Evolutionary conservation across 345 rosid species (phyloP).

Genomic region (Streptanthus diversifolius): DNA sequence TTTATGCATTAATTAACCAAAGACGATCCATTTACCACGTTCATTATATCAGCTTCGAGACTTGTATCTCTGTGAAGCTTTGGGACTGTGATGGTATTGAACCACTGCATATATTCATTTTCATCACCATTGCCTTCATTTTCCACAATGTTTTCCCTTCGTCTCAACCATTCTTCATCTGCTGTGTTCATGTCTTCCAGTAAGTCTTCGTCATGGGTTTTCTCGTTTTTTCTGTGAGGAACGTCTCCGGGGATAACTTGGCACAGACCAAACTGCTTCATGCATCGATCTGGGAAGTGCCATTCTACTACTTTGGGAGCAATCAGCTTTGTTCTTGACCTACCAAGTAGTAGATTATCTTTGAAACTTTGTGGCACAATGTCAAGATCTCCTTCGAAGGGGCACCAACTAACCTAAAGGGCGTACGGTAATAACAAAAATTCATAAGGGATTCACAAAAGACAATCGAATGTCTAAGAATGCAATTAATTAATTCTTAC

Average conservation of each 20-base stretch:
- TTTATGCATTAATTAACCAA: background rate
- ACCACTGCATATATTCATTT: slow-evolving; percentile 67
- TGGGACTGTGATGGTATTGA: slow-evolving; percentile 47
- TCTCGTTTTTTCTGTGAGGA: slow-evolving; percentile 41
- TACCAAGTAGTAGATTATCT: slow-evolving; percentile 51
- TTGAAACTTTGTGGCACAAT: slow-evolving; percentile 49
- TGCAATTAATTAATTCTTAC: slow-evolving; percentile 30
- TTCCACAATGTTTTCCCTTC: slow-evolving; percentile 48
- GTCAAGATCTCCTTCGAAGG: slow-evolving; percentile 52
- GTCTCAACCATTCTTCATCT: slow-evolving; percentile 62
- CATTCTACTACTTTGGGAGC: slow-evolving; percentile 78
- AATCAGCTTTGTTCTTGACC: slow-evolving; percentile 75
- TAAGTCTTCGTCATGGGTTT: slow-evolving; percentile 68
- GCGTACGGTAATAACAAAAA: background rate
- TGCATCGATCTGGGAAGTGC: slow-evolving; percentile 78
- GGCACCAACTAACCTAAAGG: slow-evolving; percentile 47
- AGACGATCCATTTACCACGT: slow-evolving; percentile 31
- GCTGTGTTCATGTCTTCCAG: slow-evolving; percentile 65
- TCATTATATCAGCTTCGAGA: slow-evolving; percentile 40
- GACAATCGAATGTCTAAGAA: background rate
- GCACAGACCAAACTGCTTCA: slow-evolving; percentile 63
- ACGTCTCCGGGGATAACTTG: slow-evolving; percentile 66
- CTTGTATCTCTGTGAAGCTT: slow-evolving; percentile 42
- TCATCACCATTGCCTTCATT: slow-evolving; percentile 48
- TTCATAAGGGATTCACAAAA: background rate